Conservation (phyloP, 2,329 filamentous ascomycete species). For the Colletotrichum salicis region DNA sequence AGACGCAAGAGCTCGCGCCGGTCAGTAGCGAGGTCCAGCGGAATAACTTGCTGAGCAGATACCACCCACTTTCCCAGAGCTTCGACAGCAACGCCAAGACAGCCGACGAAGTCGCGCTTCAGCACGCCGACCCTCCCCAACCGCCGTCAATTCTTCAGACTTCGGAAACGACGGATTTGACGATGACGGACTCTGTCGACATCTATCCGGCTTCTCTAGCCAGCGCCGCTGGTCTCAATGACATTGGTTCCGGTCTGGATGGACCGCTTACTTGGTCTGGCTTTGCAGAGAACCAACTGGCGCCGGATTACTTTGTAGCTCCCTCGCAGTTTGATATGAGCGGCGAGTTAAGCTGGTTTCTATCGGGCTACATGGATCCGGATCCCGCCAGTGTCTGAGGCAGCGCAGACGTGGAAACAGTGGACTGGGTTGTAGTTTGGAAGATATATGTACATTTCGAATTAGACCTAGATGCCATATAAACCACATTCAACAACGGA, state of each 20-base stretch:
- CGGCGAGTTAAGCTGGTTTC: constrained; percentile 25
- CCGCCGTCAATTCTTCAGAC: neutral
- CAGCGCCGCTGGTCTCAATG: neutral
- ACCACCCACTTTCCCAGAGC: constrained; percentile 21
- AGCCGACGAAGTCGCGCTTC: constrained; percentile 15
- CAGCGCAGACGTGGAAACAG: neutral
- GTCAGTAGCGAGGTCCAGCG: constrained; percentile 22
- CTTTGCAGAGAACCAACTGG: constrained; percentile 22
- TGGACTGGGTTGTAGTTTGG: neutral
- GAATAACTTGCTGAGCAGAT: constrained; percentile 14
- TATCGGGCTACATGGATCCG: constrained; percentile 21
- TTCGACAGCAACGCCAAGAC: constrained; percentile 23
- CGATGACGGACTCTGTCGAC: neutral
- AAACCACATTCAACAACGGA: too few relatives aligned
- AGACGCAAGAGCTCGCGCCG: neutral
- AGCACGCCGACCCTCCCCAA: constrained; percentile 17
- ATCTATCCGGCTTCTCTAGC: constrained; percentile 9
- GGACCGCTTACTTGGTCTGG: constrained; percentile 15
- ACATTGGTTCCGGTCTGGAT: constrained; percentile 1
- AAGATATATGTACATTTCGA: too few relatives aligned
- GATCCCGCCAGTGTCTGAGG: neutral
- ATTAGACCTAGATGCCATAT: too few relatives aligned
- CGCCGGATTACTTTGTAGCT: constrained; percentile 18
- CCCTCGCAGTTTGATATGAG: constrained; percentile 28
- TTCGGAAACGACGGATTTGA: neutral